Base-by-base conservation (phyloP, 2,329 filamentous ascomycete species). In the Sporothrix variecibatus region DNA sequence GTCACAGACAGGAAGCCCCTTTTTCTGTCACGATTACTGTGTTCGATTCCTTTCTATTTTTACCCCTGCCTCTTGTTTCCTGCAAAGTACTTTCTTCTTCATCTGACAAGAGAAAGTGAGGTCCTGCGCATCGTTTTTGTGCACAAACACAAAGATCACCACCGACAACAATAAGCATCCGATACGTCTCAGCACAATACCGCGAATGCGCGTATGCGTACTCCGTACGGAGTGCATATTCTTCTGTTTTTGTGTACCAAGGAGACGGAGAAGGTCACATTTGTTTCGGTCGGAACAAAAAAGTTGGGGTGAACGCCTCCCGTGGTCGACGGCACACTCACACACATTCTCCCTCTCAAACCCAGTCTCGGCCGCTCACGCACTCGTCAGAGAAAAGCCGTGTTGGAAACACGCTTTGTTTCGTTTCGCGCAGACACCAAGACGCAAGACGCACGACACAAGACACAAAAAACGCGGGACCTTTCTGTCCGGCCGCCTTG, bases 381-480 rank as follows among this genome's bases (percentile, higher is more conserved):
- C 34, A 38, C 2, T 62, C 20, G 8, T 58, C 56, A 53, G 23
- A 53, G 6, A 38, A 70, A 23, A 51, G 40, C 65, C 26, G 26
- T 69, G 38, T 53, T 46, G 38, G 64, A 68, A 68, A 68, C 38
- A 68, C 38, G 64, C 26, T 26, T n/a, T 71, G 68, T 71, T 71
- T 71, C 68, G 68, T 71, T 71, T 71, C 68, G 68, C 68, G 68
- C 51, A 71, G 51, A 58, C 67, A 20, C 43, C 15, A 49, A 20
- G 34, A 34, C 34, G 34, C 34, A 34, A 3, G 43, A 49, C 15
- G 43, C 43, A 20, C 40, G 40, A 43, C 40, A 40, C 38, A 40
- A 43, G n/a, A n/a, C n/a, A 15, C 43, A 34, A 34, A 49, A 17
- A 15, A 49, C 20, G 51, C 68, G 43, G 34, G 68, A 40, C 46